Conservation (phyloP, 768 basidiomycete genomes). For the Boletus edulis region DNA sequence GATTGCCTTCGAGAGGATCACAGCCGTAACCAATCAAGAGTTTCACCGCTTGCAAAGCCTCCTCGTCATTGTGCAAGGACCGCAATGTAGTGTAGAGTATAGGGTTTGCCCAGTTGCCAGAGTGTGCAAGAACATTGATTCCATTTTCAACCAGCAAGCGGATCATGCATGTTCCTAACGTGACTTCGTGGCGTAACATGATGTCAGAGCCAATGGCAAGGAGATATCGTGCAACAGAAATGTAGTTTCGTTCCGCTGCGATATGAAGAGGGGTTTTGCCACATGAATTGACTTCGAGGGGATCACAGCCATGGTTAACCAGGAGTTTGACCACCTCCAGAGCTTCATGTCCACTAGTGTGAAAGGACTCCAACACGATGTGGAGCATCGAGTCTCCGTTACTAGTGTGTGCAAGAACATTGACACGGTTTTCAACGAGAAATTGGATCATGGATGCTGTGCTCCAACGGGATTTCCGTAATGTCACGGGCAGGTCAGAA, state of each 20-base stretch:
- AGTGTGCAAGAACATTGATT: neutral
- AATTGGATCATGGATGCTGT: neutral
- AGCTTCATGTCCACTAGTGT: no score
- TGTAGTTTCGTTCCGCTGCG: neutral
- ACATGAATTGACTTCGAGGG: neutral
- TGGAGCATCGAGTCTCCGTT: neutral
- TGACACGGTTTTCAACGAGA: neutral
- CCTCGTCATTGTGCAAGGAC: neutral
- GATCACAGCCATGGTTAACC: neutral
- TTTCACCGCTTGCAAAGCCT: neutral
- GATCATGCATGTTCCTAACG: neutral
- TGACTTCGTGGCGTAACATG: neutral
- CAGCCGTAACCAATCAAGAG: neutral
- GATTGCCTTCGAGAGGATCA: neutral
- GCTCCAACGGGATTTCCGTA: accelerated
- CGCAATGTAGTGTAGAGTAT: neutral
- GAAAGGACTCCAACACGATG: neutral
- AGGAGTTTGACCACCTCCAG: neutral
- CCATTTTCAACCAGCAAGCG: neutral
- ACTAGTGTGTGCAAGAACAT: neutral
- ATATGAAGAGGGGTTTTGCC: neutral
- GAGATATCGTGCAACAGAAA: neutral
- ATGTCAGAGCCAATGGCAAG: neutral
- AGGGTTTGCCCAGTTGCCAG: neutral
- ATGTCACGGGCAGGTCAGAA: neutral